A percentile compares a stretch with the other conserved stretches of the same genome.
Conservation (phyloP, 495 filamentous ascomycete genomes). For the Jackrogersella multiformis region DNA sequence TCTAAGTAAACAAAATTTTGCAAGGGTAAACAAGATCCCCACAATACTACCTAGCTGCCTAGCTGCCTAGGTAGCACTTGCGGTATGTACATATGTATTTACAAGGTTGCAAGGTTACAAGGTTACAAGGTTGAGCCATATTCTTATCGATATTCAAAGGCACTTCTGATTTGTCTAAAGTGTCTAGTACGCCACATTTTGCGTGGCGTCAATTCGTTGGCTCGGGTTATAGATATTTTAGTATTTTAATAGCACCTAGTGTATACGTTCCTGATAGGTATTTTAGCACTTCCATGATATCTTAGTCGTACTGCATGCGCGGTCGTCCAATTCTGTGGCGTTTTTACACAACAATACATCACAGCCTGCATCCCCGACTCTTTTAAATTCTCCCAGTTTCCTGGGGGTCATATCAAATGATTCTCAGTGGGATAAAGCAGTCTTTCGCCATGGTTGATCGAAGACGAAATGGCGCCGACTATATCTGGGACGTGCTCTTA, state of each 20-base stretch:
- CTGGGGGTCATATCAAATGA: constrained; percentile 43
- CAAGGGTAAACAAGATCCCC: neutral
- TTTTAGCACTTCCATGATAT: neutral
- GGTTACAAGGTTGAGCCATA: too few species aligned
- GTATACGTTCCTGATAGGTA: too few species aligned
- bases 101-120: too few species aligned
- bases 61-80: too few species aligned
- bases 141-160: too few species aligned
- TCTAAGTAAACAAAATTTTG: constrained; percentile 31
- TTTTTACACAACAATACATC: constrained; percentile 15
- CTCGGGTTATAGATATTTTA: constrained; percentile 2
- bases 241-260: too few species aligned
- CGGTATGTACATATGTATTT: too few species aligned
- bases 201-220: constrained; percentile 26
- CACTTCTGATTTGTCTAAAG: too few species aligned
- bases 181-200: constrained; percentile 25
- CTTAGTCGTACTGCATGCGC: constrained; percentile 11
- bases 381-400: constrained; percentile 25
- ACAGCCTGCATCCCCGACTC: constrained; percentile 1
- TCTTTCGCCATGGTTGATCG: constrained; percentile 46
- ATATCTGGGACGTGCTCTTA: constrained; percentile 46
- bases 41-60: neutral
- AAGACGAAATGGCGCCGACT: constrained; percentile 46
- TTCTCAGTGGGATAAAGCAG: constrained; percentile 42
- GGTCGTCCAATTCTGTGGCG: constrained; percentile 21